These are phyloP conservation scores for Piedraia hortae DNA, from an alignment of 2,329 filamentous ascomycete species.

Conservation along the genomic window DNA sequence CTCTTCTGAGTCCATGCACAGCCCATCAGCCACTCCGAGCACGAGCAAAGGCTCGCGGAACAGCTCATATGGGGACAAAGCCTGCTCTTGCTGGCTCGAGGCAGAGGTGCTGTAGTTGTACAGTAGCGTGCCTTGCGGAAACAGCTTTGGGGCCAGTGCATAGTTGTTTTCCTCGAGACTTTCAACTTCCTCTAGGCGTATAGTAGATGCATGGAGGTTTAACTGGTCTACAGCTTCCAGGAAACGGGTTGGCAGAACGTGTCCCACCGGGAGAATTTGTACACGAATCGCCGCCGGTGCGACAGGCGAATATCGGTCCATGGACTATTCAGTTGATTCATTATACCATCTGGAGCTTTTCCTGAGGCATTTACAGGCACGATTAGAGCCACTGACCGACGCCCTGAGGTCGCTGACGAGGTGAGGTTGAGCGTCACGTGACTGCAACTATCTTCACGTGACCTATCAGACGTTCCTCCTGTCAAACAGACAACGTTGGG, in stretches of 20 bases:
- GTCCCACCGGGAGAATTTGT: slow-evolving; percentile 62
- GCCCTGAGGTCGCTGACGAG: too few relatives aligned
- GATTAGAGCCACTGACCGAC: too few relatives aligned
- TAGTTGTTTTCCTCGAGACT: slow-evolving; percentile 2
- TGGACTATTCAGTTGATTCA: too few relatives aligned
- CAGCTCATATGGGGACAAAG: slow-evolving; percentile 67
- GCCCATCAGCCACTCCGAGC: slow-evolving; percentile 63
- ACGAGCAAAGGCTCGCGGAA: slow-evolving; percentile 64
- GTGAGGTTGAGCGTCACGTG: too few relatives aligned
- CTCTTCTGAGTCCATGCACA: slow-evolving; percentile 26
- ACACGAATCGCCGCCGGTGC: slow-evolving; percentile 76
- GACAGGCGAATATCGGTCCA: slow-evolving; percentile 66
- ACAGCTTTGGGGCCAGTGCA: slow-evolving; percentile 51
- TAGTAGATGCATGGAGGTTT: slow-evolving; percentile 52
- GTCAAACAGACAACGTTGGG: too few relatives aligned
- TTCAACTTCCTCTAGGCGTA: slow-evolving; percentile 6
- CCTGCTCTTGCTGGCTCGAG: slow-evolving; percentile 51
- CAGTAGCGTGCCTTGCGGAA: slow-evolving; percentile 60
- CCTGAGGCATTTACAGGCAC: too few relatives aligned
- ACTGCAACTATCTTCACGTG: too few relatives aligned
- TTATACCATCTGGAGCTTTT: too few relatives aligned
- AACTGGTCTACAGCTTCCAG: slow-evolving; percentile 50
- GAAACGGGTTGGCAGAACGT: slow-evolving; percentile 61
- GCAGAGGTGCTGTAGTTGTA: slow-evolving; percentile 66
- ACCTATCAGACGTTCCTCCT: too few relatives aligned